Base-by-base conservation (phyloP, 352 stramenopile species). In the Globisporangium megalacanthum region DNA sequence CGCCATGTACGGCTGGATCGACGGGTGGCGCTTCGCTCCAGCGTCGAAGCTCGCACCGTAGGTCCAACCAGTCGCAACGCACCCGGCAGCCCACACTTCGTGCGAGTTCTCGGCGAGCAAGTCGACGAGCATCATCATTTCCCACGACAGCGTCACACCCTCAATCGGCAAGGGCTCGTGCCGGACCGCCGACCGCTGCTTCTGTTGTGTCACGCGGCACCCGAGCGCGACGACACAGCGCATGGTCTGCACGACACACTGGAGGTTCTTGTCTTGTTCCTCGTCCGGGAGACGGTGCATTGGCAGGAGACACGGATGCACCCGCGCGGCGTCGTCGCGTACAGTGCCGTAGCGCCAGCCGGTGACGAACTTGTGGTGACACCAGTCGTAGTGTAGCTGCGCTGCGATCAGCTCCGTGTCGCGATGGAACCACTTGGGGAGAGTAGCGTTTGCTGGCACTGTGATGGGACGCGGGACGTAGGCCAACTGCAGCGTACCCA, bases 351-450 rank as follows among this genome's bases (percentile, higher is more conserved):
- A 67, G 25, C 54, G 60, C 79, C 79, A 88, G 0, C 77, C 77
- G 31, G 59, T 62, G 5, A 86, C 31, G 20, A 68, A 65, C 54
- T 85, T 88, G n/a, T 60, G 31, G 19, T 64, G 71, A 44, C 77
- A 89, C 77, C 77, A 89, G 25, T 86, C 71, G 42, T 79, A 88
- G 60, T 89, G 79, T 14, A 89, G 66, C 63, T 89, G 79, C 1
- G 73, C 58, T 0, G 77, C 73, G 17, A 89, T 54, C 0, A 69
- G 44, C 13, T 66, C 47, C 0, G 72, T 49, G 29, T 84, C 64
- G 0, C 55, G 45, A 19, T 61, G 19, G 48, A 89, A 68, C 64
- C 67, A 76, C 22, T 42, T 45, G 19, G 73, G 77, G 31, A 86
- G 49, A 5, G 44, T n/a, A 0, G 66, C 63, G 1, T 58, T 36